A percentile compares a stretch with the other conserved stretches of the same genome.
Conservation (phyloP, 495 filamentous ascomycete species). For the Annulohypoxylon stygium region DNA sequence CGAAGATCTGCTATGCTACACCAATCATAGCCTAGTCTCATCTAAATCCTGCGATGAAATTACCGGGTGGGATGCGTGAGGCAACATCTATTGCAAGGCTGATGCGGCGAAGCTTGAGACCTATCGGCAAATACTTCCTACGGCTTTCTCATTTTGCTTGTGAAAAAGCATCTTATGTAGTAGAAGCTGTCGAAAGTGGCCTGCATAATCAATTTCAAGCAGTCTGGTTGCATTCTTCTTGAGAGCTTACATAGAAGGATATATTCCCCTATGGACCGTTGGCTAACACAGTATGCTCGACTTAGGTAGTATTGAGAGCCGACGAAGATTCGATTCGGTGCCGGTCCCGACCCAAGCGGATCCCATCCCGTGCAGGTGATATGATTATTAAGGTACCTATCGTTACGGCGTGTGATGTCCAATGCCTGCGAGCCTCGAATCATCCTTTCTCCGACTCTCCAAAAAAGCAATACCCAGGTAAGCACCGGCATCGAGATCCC, state of each 20-base stretch:
- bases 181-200: background rate
- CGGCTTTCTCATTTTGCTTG: background rate
- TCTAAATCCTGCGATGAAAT: background rate
- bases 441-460: background rate
- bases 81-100: constrained; percentile 1
- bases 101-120: constrained; percentile 6
- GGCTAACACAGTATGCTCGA: background rate
- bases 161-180: background rate
- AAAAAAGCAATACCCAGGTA: background rate
- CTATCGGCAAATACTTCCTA: background rate
- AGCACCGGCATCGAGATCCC: background rate
- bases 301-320: background rate
- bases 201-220: background rate
- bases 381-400: background rate
- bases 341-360: background rate
- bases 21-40: constrained; percentile 2
- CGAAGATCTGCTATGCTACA: constrained; percentile 8
- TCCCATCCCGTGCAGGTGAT: constrained; percentile 7
- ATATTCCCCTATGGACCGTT: background rate
- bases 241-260: background rate
- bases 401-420: background rate
- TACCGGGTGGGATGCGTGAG: background rate
- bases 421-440: background rate
- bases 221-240: constrained; percentile 3
- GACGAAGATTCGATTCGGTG: constrained; percentile 3